Conservation (phyloP, 2,329 filamentous ascomycete species). For the Nannizziopsis barbatae region DNA sequence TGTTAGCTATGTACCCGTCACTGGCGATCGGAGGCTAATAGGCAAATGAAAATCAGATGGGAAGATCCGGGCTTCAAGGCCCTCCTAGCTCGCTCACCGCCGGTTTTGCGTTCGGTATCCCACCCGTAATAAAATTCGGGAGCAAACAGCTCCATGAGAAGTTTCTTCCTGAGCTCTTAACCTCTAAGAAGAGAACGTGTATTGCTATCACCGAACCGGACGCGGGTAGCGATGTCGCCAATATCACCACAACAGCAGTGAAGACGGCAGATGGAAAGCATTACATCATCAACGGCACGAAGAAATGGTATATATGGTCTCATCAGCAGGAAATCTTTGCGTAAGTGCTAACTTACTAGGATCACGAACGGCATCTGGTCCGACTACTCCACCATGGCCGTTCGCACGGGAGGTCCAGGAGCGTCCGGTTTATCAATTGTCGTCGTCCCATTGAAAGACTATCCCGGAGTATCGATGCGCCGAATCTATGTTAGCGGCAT, state of each 20-base stretch:
- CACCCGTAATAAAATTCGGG: slow-evolving; percentile 60
- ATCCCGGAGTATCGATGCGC: slow-evolving; percentile 57
- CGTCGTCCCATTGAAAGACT: slow-evolving; percentile 56
- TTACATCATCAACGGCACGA: slow-evolving; percentile 62
- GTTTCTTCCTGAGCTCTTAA: slow-evolving; percentile 57
- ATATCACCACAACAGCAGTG: slow-evolving; percentile 56
- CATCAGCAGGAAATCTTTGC: too few relatives aligned
- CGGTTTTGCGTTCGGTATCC: slow-evolving; percentile 61
- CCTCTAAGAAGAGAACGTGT: slow-evolving; percentile 55
- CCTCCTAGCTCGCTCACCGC: slow-evolving; percentile 56
- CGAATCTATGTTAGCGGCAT: slow-evolving; percentile 57
- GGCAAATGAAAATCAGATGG: slow-evolving; percentile 39
- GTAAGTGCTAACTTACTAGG: slow-evolving; percentile 23
- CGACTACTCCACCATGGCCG: slow-evolving; percentile 58
- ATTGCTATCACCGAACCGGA: slow-evolving; percentile 72
- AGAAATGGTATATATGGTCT: slow-evolving; percentile 51
- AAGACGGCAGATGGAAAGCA: slow-evolving; percentile 53
- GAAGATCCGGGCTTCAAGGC: slow-evolving; percentile 52
- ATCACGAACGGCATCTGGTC: slow-evolving; percentile 64
- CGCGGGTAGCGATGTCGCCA: slow-evolving; percentile 62
- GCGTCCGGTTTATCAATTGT: slow-evolving; percentile 54
- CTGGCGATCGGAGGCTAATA: not conserved
- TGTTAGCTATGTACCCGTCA: not conserved
- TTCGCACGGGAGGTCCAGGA: slow-evolving; percentile 58
- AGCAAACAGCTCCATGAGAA: slow-evolving; percentile 50